Evolutionary conservation across 768 basidiomycete species (phyloP).

Genomic region (Boletus reticuloceps): DNA sequence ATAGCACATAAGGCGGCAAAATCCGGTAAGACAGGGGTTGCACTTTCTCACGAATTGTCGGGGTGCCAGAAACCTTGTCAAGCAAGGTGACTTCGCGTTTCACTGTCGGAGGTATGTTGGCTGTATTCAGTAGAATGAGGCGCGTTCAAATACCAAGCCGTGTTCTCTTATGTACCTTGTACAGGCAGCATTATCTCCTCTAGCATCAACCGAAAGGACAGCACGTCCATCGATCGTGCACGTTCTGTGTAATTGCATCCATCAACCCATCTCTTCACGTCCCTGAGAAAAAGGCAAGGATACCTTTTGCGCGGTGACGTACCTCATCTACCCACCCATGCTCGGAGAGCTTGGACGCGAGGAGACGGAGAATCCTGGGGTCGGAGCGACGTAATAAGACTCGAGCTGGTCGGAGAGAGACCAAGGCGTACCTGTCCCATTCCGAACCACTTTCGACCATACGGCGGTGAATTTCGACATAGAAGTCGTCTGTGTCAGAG

Average conservation of each 20-base stretch:
- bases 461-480: slow-evolving; percentile 49
- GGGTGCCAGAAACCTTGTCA: no score
- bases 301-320: slow-evolving; percentile 60
- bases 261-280: background rate
- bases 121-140: slow-evolving; percentile 28
- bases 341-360: slow-evolving; percentile 58
- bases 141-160: background rate
- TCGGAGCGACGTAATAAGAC: background rate
- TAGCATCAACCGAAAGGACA: slow-evolving; percentile 46
- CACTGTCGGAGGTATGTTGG: slow-evolving; percentile 47
- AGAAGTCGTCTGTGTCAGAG: slow-evolving; percentile 31
- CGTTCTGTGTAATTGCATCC: slow-evolving; percentile 40
- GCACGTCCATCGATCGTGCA: slow-evolving; percentile 44
- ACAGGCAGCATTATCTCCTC: slow-evolving; percentile 43
- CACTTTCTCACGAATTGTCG: no score
- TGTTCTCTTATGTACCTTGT: slow-evolving; percentile 36
- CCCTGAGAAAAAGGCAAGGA: background rate
- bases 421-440: slow-evolving; percentile 60
- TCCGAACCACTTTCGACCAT: slow-evolving; percentile 73
- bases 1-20: no score
- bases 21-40: no score
- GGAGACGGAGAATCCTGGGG: slow-evolving; percentile 49
- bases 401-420: slow-evolving; percentile 2
- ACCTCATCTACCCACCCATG: slow-evolving; percentile 67
- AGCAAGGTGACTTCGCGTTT: no score